A percentile compares a stretch with the other conserved stretches of the same genome.
Conservation (phyloP, 768 basidiomycete species). For the Hemileccinum rubropunctum region DNA sequence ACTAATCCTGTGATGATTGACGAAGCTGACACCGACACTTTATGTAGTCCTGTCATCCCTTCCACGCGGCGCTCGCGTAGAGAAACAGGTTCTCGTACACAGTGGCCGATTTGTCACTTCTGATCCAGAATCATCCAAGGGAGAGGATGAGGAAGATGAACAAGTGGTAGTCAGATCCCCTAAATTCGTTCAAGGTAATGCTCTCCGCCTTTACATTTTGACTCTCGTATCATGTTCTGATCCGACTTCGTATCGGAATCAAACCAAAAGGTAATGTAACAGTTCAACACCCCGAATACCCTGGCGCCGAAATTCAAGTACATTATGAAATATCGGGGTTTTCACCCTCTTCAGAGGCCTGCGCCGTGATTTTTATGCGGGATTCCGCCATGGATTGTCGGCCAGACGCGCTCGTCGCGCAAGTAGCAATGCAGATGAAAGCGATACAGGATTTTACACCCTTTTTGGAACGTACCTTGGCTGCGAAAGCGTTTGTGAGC, state of each 20-base stretch:
- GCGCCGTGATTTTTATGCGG: slow-evolving; percentile 44
- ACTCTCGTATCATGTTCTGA: background rate
- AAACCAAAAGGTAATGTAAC: slow-evolving; percentile 15
- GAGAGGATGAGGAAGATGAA: slow-evolving; percentile 41
- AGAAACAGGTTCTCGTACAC: slow-evolving; percentile 74
- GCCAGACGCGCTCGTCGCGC: slow-evolving; percentile 11
- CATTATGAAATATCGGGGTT: slow-evolving; percentile 52
- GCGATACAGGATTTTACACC: slow-evolving; percentile 13
- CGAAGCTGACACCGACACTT: slow-evolving; percentile 40
- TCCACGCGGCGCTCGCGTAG: slow-evolving; percentile 69
- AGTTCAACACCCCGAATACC: slow-evolving; percentile 2
- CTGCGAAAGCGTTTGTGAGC: slow-evolving; percentile 26
- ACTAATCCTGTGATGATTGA: slow-evolving; percentile 1
- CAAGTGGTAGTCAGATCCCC: slow-evolving; percentile 35
- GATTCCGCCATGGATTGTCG: slow-evolving; percentile 11
- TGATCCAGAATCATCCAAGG: slow-evolving; percentile 21
- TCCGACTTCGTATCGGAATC: too few species aligned
- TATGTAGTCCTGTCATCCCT: slow-evolving; percentile 62
- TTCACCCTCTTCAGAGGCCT: slow-evolving; percentile 37
- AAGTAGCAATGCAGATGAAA: slow-evolving; percentile 13
- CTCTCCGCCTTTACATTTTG: background rate
- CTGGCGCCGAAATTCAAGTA: slow-evolving; percentile 16
- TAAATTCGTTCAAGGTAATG: slow-evolving; percentile 40
- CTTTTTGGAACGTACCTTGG: slow-evolving; percentile 21
- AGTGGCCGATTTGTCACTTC: slow-evolving; percentile 53